phyloP scores from a whole-genome alignment of 2,329 filamentous ascomycete species.

The Diaporthe sp. region DNA sequence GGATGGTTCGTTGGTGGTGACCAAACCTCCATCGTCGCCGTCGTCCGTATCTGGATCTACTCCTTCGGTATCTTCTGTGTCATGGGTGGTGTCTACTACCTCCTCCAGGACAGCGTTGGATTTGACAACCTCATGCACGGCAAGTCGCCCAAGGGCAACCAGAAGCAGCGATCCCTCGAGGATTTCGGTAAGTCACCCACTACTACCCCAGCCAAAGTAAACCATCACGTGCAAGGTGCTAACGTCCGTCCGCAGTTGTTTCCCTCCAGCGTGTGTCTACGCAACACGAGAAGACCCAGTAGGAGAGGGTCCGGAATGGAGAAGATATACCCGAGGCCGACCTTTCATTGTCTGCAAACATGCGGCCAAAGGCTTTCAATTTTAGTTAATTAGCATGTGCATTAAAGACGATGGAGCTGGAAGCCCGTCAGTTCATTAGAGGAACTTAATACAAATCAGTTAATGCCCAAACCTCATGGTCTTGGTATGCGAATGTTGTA shows the following conservation, averaged over 20 bases:
- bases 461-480: constrained; percentile 21
- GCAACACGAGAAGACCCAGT: constrained; percentile 90
- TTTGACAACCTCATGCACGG: constrained; percentile 97
- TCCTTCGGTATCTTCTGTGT: constrained; percentile 87
- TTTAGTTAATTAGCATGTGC: constrained; percentile 39
- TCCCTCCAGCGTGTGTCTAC: constrained; percentile 91
- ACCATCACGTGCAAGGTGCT: constrained; percentile 50
- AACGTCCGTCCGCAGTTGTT: constrained; percentile 74
- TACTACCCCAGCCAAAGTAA: not conserved
- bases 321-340: constrained; percentile 35
- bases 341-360: constrained; percentile 36
- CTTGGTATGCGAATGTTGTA: not conserved
- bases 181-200: constrained; percentile 80
- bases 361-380: constrained; percentile 37
- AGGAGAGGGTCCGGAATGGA: constrained; percentile 51
- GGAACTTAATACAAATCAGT: constrained; percentile 43
- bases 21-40: constrained; percentile 82
- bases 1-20: constrained; percentile 79
- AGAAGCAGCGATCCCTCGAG: constrained; percentile 87
- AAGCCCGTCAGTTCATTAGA: constrained; percentile 41
- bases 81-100: constrained; percentile 78
- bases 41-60: constrained; percentile 92
- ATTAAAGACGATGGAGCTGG: constrained; percentile 39
- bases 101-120: constrained; percentile 82
- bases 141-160: constrained; percentile 83